These are phyloP conservation scores for Fusarium sp. DNA, from an alignment of 2,329 filamentous ascomycete species.

Conservation along the genomic window DNA sequence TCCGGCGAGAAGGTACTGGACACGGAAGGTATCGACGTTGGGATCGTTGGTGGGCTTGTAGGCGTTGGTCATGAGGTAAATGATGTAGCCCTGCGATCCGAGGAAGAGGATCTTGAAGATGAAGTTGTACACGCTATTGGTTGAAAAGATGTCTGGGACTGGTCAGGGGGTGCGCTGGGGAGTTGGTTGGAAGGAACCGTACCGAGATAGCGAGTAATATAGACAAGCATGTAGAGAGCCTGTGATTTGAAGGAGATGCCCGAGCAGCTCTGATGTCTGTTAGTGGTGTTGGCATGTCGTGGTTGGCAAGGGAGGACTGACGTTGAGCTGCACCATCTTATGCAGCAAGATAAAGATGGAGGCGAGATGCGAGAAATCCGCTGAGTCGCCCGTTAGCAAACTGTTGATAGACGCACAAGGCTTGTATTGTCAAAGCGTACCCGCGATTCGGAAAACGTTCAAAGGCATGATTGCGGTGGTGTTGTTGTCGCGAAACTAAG, in stretches of 20 bases:
- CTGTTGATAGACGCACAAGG: neutral
- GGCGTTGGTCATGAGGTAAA: conserved; percentile 97
- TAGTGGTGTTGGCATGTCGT: conserved; percentile 30
- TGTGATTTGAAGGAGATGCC: conserved; percentile 99
- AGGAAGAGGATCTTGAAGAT: conserved; percentile 98
- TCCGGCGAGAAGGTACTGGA: conserved; percentile 89
- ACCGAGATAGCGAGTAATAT: conserved; percentile 92
- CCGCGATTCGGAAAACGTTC: conserved; percentile 67
- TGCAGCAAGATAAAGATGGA: conserved; percentile 95
- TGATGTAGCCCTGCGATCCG: conserved; percentile 85
- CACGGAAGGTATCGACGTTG: conserved; percentile 96
- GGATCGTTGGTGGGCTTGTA: conserved; percentile 98
- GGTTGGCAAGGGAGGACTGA: conserved; percentile 55
- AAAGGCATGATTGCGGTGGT: conserved; percentile 54
- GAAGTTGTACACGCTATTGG: conserved; percentile 87
- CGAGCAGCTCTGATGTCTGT: conserved; percentile 79
- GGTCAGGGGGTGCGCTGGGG: conserved; percentile 6
- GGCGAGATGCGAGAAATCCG: conserved; percentile 92
- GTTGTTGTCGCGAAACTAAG: conserved; percentile 25
- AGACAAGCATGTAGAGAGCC: conserved; percentile 92
- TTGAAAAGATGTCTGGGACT: conserved; percentile 81
- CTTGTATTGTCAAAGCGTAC: conserved; percentile 50
- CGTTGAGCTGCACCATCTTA: conserved; percentile 94
- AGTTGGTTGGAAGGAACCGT: conserved; percentile 29
- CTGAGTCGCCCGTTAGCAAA: conserved; percentile 56